Base-by-base conservation (phyloP, 225 moss, liverwort and hornwort genomes). In the Physcomitrellopsis africana region DNA sequence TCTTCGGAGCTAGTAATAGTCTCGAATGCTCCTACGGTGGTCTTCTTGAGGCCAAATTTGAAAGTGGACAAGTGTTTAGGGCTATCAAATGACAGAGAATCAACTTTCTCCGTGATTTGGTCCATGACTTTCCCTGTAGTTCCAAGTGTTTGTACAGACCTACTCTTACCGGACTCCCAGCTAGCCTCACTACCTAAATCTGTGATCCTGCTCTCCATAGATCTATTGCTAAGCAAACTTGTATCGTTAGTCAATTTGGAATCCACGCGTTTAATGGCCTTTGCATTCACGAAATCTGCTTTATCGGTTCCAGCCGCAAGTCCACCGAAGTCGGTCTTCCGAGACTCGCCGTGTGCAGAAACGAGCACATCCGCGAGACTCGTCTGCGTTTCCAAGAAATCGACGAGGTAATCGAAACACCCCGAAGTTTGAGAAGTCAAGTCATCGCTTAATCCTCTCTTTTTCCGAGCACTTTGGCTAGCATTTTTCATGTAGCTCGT, bases 41-140 rank as follows among this genome's bases (percentile, higher is more conserved):
- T 78, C 66, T 85, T 88, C 62, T 88, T 88, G 11, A 85, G 67
- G 52, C 88, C 88, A 26, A 88, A 88, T 56, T 88, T 88, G 76
- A 88, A 88, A 1, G 88, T 85, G 10, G 88, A 88, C 69, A 88
- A 78, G 70, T 88, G 80, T 55, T 85, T 85, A 45, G 84, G 84
- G 61, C 82, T 85, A 64, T 85, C 84, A 16, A 75, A 85, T 0
- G 85, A 85, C 29, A 83, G 66, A 1, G 82, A 85, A 7, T 82
- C 82, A 3, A 85, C 88, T 32, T 74, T 80, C 82, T 88, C 88
- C 22, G 84, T 82, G 61, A 88, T 85, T 68, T 88, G 82, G 66
- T 85, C 88, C 85, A 85, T 88, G 26, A 81, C 85, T 67, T 85
- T 85, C 6, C 85, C 85, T 0, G 79, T 69, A 46, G 77, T 78